Evolutionary conservation across 345 rosid genomes (phyloP), one percentile per base, ranked within the genome.

Genomic region (Eucalyptus marginata): DNA sequence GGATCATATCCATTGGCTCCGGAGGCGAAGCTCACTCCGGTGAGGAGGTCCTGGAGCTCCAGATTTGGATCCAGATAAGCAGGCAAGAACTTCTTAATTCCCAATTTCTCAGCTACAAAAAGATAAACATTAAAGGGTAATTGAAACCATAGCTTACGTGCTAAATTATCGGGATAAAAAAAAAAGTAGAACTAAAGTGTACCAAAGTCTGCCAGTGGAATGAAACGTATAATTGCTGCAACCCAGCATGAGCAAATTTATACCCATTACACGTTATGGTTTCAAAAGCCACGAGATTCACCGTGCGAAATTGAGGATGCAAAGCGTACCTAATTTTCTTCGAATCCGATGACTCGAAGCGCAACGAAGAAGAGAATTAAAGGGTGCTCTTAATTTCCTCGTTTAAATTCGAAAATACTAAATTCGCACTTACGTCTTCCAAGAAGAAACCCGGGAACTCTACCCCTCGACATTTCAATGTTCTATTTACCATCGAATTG

Each of bases 11-110:
- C 95, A 2, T 88, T 40, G 2, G 90, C 94, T 10, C 93, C 95
- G 1, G 94, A 92, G 58, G 95, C 95, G 51, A 92, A 94, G 80
- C 89, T 92, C 46, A 93, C 95, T 16, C 95, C 95, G 3, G 94
- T 93, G 40, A 89, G 51, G 62, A 93, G 94, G 87, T 94, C 95
- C 31, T 91, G 54, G 86, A 87, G 87, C 47, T 71, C 81, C 49
- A 93, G 86, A 14, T 66, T 68, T 49, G 94, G 93, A 56, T 94
- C 93, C 47, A 93, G 46, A 86, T 92, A 94, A 16, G 95, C 93
- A 13, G 95, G 95, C 33, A 94, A 31, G 5, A 40, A 22, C 8
- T 88, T 87, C 87, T 92, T 94, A 31, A 94, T 31, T 6, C 93
- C 95, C 20, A 94, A 59, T 71, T 47, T 89, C 88, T 92, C 92